Conservation (phyloP, 768 basidiomycete species). For the Cyclocybe cylindracea region DNA sequence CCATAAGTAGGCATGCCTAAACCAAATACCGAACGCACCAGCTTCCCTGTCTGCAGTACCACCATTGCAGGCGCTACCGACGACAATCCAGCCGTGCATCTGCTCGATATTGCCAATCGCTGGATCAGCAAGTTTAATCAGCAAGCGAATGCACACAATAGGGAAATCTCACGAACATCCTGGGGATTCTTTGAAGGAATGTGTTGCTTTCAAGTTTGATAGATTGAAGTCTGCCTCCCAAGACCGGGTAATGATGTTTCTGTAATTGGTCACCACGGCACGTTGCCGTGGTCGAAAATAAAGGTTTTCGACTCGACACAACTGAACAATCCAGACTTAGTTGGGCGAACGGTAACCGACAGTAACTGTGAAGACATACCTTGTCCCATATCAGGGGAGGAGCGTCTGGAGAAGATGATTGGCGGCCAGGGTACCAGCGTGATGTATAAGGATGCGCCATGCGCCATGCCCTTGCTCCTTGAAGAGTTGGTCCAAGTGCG, state of each 20-base stretch:
- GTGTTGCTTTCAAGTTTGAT: constrained; percentile 15
- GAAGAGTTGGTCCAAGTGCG: constrained; percentile 2
- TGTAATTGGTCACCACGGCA: background rate
- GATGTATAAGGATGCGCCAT: constrained; percentile 12
- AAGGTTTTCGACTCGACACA: constrained; percentile 4
- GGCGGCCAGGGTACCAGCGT: constrained; percentile 1
- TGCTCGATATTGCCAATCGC: constrained; percentile 59
- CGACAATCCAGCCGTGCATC: constrained; percentile 36
- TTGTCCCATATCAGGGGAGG: constrained; percentile 16
- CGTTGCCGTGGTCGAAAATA: constrained; percentile 11
- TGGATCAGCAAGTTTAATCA: constrained; percentile 2
- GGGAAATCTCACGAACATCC: constrained; percentile 35
- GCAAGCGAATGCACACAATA: background rate
- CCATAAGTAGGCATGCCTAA: background rate
- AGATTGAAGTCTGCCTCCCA: constrained; percentile 19
- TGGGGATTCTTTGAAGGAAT: constrained; percentile 42
- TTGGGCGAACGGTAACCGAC: background rate
- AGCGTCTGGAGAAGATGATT: background rate
- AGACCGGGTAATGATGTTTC: constrained; percentile 8
- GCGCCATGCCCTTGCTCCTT: background rate
- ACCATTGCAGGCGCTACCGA: constrained; percentile 47
- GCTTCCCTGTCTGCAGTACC: constrained; percentile 38
- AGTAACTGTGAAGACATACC: constrained; percentile 4
- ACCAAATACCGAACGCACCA: constrained; percentile 21
- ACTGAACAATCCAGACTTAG: background rate